phyloP scores from a whole-genome alignment of 2,329 filamentous ascomycete species.

The Aspergillus fischeri region DNA sequence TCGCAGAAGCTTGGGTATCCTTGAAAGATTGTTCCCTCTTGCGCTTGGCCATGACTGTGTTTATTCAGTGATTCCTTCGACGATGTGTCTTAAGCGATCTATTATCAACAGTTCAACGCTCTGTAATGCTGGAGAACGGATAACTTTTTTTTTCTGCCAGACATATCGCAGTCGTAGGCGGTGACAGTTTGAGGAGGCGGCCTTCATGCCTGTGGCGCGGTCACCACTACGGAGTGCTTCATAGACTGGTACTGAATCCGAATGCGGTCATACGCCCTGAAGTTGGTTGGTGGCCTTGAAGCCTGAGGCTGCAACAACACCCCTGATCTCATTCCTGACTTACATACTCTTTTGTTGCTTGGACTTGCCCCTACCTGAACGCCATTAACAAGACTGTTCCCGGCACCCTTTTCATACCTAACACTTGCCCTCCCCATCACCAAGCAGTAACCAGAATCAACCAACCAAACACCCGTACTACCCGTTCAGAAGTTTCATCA shows the following conservation, averaged over 20 bases:
- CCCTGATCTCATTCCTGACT: neutral
- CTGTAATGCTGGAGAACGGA: conserved; percentile 9
- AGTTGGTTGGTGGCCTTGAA: neutral
- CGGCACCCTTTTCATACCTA: conserved; percentile 12
- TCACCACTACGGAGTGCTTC: too few species aligned
- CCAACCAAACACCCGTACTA: conserved; percentile 21
- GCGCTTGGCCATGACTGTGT: conserved; percentile 39
- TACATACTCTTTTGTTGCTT: neutral
- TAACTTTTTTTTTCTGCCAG: conserved; percentile 26
- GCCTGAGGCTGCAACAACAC: conserved; percentile 13
- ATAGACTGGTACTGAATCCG: neutral
- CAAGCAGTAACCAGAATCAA: conserved; percentile 14
- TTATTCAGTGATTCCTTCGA: neutral
- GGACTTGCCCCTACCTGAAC: neutral
- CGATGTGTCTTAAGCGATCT: neutral
- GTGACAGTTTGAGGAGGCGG: conserved; percentile 2
- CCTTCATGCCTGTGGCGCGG: neutral
- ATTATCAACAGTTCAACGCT: neutral
- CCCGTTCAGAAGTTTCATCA: conserved; percentile 20
- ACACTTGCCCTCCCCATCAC: conserved; percentile 3
- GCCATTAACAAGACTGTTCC: conserved; percentile 9
- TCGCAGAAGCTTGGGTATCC: conserved; percentile 19
- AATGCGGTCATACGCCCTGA: neutral
- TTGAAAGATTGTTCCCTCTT: conserved; percentile 38
- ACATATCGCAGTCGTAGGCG: conserved; percentile 11